Base-by-base conservation (phyloP, 2,329 filamentous ascomycete species). In the Coccinonectria pachysandricola region DNA sequence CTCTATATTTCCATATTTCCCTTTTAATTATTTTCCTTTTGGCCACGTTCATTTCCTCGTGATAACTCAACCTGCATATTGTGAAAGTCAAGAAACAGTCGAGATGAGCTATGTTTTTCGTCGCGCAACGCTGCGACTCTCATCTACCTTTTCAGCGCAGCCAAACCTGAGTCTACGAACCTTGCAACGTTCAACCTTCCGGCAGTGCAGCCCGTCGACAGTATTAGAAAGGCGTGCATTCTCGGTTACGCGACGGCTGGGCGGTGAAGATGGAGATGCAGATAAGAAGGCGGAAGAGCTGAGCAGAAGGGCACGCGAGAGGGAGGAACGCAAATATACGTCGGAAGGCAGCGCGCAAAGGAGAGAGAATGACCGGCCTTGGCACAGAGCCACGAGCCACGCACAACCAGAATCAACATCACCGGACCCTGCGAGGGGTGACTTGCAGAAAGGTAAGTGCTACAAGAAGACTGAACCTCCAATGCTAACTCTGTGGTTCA, bases 361-460 rank as follows among this genome's bases (percentile, higher is more conserved):
- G 1, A 24, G 40, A 10, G 44, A 43, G 21, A 46, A 48, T 5
- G 45, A 48, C 21, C 36, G 45, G 2, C 45, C 45, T 15, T 48
- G 45, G 45, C 45, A 48, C 6, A 32, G 45, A 17, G 20, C 36
- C 8, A 34, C 31, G 10, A 39, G 28, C 2, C 19, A 42, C 2
- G 19, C 36, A 16, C 37, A 42, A 7, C 30, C 33, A 16, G 28
- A 37, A 3, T 23, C 22, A 3, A 38, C 28, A 1, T 32, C 42
- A 1, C 35, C 33, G 4, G 20, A 40, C 15, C 42, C 42, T 2
- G 28, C 40, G 4, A 34, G 38, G 4, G 24, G 27, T 1, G 34
- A 42, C 12, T 20, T 34, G 24, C 35, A 32, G 2, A 50, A 50
- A 30, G 46, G 46, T 42, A 33, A 8, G 9, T 9, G 10, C 17